A percentile compares a stretch with the other conserved stretches of the same genome.
phyloP scores from a whole-genome alignment of 257 asterid species.

The Przewalskia tangutica region DNA sequence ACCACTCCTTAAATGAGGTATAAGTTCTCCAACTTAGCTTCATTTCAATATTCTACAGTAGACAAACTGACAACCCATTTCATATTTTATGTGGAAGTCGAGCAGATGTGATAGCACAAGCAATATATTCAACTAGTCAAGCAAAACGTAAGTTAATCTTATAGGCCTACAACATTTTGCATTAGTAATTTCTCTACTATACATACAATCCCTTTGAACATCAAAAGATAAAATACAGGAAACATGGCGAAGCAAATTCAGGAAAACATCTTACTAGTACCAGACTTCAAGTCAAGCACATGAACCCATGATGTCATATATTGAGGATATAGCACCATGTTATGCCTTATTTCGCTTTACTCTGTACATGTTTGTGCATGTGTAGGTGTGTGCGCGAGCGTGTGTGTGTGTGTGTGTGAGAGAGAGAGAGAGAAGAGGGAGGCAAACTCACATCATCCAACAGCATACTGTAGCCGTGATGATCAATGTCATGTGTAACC shows the following conservation, averaged over 20 bases:
- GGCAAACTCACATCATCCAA: slow-evolving; percentile 91
- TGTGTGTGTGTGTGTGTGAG: not conserved
- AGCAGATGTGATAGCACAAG: not conserved
- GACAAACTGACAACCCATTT: not conserved
- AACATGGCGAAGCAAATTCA: not conserved
- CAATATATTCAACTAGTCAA: not conserved
- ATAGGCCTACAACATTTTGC: not conserved
- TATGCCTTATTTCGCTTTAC: not conserved
- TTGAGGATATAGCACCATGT: not conserved
- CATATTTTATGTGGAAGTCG: not conserved
- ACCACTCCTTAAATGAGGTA: not conserved
- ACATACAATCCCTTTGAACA: not conserved
- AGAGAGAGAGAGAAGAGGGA: not conserved
- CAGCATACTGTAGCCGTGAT: slow-evolving; percentile 95
- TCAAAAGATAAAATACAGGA: not conserved
- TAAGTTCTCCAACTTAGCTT: not conserved
- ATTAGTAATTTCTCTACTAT: not conserved
- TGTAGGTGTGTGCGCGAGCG: not conserved
- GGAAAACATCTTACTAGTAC: not conserved
- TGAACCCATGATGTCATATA: not conserved
- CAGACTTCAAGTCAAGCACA: not conserved
- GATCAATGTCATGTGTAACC: slow-evolving; percentile 85
- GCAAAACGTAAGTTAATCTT: not conserved
- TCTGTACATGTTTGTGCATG: not conserved
- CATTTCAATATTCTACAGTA: not conserved